A percentile compares a stretch with the other conserved stretches of the same genome.
phyloP scores from a whole-genome alignment of 2,329 filamentous ascomycete species.

The Colletotrichum tofieldiae region DNA sequence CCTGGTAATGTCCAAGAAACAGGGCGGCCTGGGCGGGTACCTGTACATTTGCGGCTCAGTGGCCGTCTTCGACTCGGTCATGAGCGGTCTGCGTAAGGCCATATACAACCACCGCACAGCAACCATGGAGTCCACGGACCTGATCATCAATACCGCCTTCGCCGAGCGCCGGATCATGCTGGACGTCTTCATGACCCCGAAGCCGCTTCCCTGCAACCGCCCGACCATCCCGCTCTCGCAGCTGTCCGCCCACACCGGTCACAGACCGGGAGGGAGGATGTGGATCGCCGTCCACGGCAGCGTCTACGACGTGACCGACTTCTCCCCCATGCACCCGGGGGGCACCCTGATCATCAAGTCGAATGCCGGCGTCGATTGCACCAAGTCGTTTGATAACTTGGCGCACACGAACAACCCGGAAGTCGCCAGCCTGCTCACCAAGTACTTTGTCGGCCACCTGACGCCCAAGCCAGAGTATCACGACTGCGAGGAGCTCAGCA shows the following conservation, averaged over 20 bases:
- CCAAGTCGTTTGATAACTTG: conserved; percentile 67
- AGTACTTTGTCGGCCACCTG: conserved; percentile 68
- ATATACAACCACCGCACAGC: conserved; percentile 68
- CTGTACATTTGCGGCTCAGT: conserved; percentile 50
- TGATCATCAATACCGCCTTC: conserved; percentile 67
- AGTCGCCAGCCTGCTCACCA: conserved; percentile 66
- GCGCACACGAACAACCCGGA: conserved; percentile 70
- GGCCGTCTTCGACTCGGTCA: conserved; percentile 67
- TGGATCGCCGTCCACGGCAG: conserved; percentile 69
- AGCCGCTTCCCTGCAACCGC: conserved; percentile 65
- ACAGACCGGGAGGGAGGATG: conserved; percentile 61
- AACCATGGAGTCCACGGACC: conserved; percentile 66
- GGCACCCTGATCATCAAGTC: conserved; percentile 68
- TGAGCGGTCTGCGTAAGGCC: conserved; percentile 69
- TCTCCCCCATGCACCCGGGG: conserved; percentile 67
- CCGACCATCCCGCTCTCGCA: conserved; percentile 66
- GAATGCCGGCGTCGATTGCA: conserved; percentile 68
- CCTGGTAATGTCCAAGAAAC: conserved; percentile 70
- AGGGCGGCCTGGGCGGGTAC: conserved; percentile 60
- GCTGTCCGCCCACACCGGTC: conserved; percentile 66
- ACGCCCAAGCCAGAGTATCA: conserved; percentile 65
- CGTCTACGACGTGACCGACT: conserved; percentile 69
- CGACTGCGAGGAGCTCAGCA: conserved; percentile 57
- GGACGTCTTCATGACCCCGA: conserved; percentile 71
- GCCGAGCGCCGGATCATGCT: conserved; percentile 71